phyloP scores from a whole-genome alignment of 768 basidiomycete species.

The Amanita muscaria region DNA sequence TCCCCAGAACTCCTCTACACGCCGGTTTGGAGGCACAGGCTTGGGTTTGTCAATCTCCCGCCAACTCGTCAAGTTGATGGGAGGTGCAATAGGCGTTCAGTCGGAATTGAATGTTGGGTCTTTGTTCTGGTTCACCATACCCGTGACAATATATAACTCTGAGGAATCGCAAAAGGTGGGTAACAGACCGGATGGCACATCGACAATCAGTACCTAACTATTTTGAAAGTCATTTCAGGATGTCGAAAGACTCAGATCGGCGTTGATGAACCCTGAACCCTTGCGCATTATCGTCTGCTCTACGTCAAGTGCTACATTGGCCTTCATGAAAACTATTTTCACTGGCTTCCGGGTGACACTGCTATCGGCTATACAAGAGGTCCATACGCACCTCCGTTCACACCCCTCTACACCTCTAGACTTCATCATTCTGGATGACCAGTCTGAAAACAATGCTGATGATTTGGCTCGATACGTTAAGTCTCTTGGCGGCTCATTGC shows the following conservation, averaged over 20 bases:
- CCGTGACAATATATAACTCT: slow-evolving; percentile 47
- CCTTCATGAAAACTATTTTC: slow-evolving; percentile 50
- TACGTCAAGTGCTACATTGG: slow-evolving; percentile 45
- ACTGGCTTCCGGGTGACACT: slow-evolving; percentile 40
- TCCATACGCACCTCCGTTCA: slow-evolving; percentile 31
- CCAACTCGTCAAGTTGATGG: slow-evolving; percentile 69
- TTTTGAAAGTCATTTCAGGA: slow-evolving; percentile 35
- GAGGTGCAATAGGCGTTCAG: slow-evolving; percentile 61
- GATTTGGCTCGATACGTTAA: slow-evolving; percentile 45
- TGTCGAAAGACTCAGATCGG: slow-evolving; percentile 36
- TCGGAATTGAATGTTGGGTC: slow-evolving; percentile 59
- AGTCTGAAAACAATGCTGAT: slow-evolving; percentile 49
- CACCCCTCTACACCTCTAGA: slow-evolving; percentile 35
- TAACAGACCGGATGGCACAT: slow-evolving; percentile 1
- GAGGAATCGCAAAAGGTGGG: slow-evolving; percentile 50
- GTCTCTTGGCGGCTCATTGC: slow-evolving; percentile 28
- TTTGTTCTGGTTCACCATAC: slow-evolving; percentile 68
- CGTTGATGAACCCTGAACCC: slow-evolving; percentile 37
- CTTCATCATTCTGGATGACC: slow-evolving; percentile 62
- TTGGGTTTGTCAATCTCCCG: slow-evolving; percentile 67
- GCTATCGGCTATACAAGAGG: slow-evolving; percentile 36
- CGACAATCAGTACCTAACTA: slow-evolving; percentile 5
- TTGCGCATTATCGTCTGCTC: slow-evolving; percentile 50
- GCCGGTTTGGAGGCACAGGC: slow-evolving; percentile 72
- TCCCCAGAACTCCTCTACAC: slow-evolving; percentile 55